Base-by-base conservation (phyloP, 2,329 filamentous ascomycete genomes). In the Dothiorella sarmentorum region DNA sequence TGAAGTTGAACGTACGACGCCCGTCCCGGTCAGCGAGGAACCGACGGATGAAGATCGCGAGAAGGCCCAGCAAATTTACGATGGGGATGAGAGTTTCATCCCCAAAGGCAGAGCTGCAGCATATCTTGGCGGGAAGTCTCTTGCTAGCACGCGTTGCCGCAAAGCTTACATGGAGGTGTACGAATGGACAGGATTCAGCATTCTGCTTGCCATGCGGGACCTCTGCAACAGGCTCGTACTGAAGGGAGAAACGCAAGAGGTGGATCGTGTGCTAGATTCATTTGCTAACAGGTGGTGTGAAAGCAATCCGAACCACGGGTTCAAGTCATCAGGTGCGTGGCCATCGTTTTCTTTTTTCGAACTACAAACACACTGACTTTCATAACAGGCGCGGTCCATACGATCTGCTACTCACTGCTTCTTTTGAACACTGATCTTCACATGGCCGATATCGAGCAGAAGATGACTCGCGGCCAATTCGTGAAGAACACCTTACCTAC, bases 401-500 rank as follows among this genome's bases (percentile, higher is more conserved):
- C 92, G 22, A 95, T 97, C 63, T 95, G 91, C 75, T 99, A 97
- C 73, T 97, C 94, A 1, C 85, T 99, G 63, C 87, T 99, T 69
- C 81, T 99, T 10, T 82, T 99, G 63, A 99, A 99, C 68, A 99
- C 94, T 31, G 94, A 99, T 76, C 79, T 99, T 58, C 93, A 99
- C 68, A 75, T 97, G 68, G 94, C 93, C 60, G 92, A 97, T 69
- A 96, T 97, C 65, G 91, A 96, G 62, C 86, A 89, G 66, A 96
- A 96, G 77, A 99, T 99, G 94, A 97, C 93, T 1, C 85, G 89
- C 58, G 87, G 82, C 63, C 93, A 97, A 68, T 99, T 97, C 68
- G 84, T 99, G 69, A 96, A 95, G 74, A 99, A 99, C 70, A 97
- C 94, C 4, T 87, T 97, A 80, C 88, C 89, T 0, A 96, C 93